These are phyloP conservation scores for Knoxia roxburghii DNA, from an alignment of 257 asterid species.

Conservation along the genomic window DNA sequence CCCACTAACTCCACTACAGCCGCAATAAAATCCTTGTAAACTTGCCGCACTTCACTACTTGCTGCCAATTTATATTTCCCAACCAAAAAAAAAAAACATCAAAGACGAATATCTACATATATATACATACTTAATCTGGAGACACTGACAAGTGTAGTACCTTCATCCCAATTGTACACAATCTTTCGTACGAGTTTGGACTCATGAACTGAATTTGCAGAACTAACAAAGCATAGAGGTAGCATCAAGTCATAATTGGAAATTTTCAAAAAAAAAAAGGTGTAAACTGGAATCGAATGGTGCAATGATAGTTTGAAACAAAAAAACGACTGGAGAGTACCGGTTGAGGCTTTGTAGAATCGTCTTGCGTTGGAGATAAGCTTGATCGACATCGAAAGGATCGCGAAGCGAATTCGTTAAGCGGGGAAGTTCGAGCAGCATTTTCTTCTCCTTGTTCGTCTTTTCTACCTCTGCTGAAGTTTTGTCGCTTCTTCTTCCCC, in stretches of 20 bases:
- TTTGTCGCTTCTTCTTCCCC: background rate
- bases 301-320: background rate
- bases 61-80: conserved; percentile 38
- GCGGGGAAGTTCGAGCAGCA: conserved; percentile 83
- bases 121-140: too few species aligned
- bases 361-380: conserved; percentile 69
- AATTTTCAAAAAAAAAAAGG: too few species aligned
- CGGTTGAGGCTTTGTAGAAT: conserved; percentile 55
- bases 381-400: conserved; percentile 91
- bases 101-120: too few species aligned
- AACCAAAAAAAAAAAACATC: background rate
- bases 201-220: conserved; percentile 52
- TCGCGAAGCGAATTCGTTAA: conserved; percentile 67
- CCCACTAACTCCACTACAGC: conserved; percentile 78
- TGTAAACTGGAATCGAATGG: background rate
- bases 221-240: conserved; percentile 29
- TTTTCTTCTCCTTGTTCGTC: conserved; percentile 7
- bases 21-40: conserved; percentile 64
- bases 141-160: conserved; percentile 24
- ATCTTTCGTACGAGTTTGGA: conserved; percentile 72
- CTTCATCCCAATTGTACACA: conserved; percentile 74
- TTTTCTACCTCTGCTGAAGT: background rate
- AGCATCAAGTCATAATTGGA: background rate
- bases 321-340: conserved; percentile 19
- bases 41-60: conserved; percentile 60